These are phyloP conservation scores for Mycosphaerelloides madeirae DNA, from an alignment of 2,329 filamentous ascomycete genomes.

Conservation along the genomic window DNA sequence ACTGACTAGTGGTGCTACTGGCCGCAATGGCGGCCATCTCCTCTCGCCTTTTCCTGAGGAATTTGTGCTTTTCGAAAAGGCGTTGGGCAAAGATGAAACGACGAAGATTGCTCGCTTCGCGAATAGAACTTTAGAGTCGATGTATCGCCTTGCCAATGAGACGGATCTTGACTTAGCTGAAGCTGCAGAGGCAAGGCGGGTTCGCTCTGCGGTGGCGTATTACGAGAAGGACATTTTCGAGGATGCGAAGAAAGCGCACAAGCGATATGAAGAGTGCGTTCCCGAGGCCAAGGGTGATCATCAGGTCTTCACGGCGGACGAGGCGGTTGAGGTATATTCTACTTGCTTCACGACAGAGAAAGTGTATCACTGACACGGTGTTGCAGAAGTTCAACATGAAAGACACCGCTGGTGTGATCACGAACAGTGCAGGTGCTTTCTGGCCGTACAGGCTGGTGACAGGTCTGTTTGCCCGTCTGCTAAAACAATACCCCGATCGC, in stretches of 20 bases:
- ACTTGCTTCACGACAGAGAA: neutral
- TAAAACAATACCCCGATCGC: constrained; percentile 10
- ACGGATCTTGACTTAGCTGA: constrained; percentile 9
- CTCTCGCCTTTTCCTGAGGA: constrained; percentile 17
- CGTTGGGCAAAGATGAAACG: constrained; percentile 11
- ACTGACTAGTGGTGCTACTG: constrained; percentile 17
- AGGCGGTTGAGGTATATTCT: constrained; percentile 10
- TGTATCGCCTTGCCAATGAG: constrained; percentile 9
- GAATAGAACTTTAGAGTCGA: constrained; percentile 13
- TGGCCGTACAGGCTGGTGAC: constrained; percentile 21
- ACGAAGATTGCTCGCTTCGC: constrained; percentile 15
- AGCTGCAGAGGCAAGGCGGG: constrained; percentile 12
- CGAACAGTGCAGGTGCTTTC: constrained; percentile 17
- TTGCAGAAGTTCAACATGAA: constrained; percentile 17
- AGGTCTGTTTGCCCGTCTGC: constrained; percentile 13
- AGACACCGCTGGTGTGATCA: constrained; percentile 14
- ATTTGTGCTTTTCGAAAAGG: constrained; percentile 12
- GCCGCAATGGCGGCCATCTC: constrained; percentile 18
- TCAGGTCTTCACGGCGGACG: constrained; percentile 8
- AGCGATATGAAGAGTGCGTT: constrained; percentile 16
- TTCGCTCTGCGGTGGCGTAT: constrained; percentile 13
- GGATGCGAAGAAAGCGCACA: constrained; percentile 7
- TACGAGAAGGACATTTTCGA: constrained; percentile 12
- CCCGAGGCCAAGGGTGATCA: constrained; percentile 11
- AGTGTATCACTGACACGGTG: neutral